Evolutionary conservation across 2,329 filamentous ascomycete species (phyloP), one percentile per base, ranked within the genome.

Genomic region (Phaeosphaeria sp.): DNA sequence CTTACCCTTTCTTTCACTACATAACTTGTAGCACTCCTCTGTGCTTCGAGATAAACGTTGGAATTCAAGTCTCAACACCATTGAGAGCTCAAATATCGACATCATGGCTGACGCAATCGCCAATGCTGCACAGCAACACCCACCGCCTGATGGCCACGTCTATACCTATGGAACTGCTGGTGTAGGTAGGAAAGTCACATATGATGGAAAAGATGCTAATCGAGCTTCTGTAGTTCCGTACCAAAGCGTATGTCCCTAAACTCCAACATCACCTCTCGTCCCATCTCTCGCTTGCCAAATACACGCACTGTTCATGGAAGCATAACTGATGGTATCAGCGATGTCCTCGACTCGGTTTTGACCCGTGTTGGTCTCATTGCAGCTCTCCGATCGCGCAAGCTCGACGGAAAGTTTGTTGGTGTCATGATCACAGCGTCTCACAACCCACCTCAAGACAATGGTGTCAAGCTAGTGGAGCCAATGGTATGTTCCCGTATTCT

Each of bases 341-440:
- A 93, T 71, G 86, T 96, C 55, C 90, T 98, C 71, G 91, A 96
- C 75, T 95, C 92, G 36, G 92, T 99, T 63, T 87, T 96, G 68
- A 97, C 94, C 80, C 90, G 93, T 47, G 93, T 97, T 65, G 95
- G 94, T 51, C 86, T 99, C 60, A 87, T 97, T 56, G 92, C 95
- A 30, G 88, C 91, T 55, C 86, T 98, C 51, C 90, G 95, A 63
- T 97, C 93, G 65, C 91, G 92, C 76, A 96, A 95, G 80, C 87
- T 96, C 69, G 89, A 90, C 76, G 90, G 93, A 64, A 91, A 96
- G 82, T 90, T 92, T 69, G 96, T 99, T 73, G 95, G 95, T 73
- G 90, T 99, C 67, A 89, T 89, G 87, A 83, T 89, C 51, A 89
- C 87, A 20, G 87, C 87, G 20, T 88, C 85, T 66, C 86, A 88